Base-by-base conservation (phyloP, 2,329 filamentous ascomycete genomes). In the Colletotrichum endophyticum region DNA sequence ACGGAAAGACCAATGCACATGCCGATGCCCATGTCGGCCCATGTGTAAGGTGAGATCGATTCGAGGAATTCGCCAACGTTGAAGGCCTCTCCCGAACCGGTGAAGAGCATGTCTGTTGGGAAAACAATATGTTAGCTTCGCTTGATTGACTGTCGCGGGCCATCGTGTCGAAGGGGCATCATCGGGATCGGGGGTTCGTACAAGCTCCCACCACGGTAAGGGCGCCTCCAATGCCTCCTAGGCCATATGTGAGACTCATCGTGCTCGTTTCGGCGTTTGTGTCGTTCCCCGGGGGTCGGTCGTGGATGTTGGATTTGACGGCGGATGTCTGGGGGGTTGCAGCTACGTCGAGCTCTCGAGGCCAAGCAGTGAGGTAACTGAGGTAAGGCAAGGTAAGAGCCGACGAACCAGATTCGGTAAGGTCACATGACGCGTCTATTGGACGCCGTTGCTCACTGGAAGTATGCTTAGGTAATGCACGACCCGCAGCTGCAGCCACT, bases 1-100 rank as follows among this genome's bases (percentile, higher is more conserved):
- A 98, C 96, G 72, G 97, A 99, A 75, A 99, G 89, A 77, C 96
- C 96, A 83, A 99, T 99, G 87, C 97, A 99, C 78, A 99, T 92
- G 67, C 92, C 94, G 82, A 99, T 98, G 79, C 97, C 98, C 72
- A 97, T 86, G 84, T 93, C 93, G 77, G 96, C 97, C 96, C 96
- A 99, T 64, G 94, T 95, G 84, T 96, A 98, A 27, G 97, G 98
- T 73, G 97, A 99, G 81, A 99, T 92, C 78, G 94, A 94, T 87
- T 98, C 96, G 86, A 99, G 93, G 85, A 99, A 99, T 84, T 94
- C 93, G 85, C 98, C 98, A 86, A 99, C 95, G 88, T 99, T 98
- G 88, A 99, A 99, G 76, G 94, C 90, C 90, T 99, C 96, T 84
- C 98, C 97, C 85, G 95, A 96, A 84, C 95, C 96, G 83, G 97